Evolutionary conservation across 2,329 filamentous ascomycete species (phyloP).

Genomic region (Podosphaera aphanis): DNA sequence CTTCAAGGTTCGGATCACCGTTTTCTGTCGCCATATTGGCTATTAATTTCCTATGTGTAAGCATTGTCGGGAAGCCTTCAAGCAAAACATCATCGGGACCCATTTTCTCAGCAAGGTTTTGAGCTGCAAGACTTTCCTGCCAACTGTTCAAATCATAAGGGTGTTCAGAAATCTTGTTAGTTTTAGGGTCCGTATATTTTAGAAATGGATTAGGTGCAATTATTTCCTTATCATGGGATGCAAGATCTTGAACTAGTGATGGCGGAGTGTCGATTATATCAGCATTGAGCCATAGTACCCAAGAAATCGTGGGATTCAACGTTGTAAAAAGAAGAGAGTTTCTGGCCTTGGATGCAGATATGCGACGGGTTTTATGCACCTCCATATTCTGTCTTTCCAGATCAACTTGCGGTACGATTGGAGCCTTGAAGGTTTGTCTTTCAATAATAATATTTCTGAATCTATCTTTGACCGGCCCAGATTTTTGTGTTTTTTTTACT

Average conservation of each 20-base stretch:
- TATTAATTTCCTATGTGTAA: conserved; percentile 83
- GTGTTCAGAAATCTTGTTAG: conserved; percentile 47
- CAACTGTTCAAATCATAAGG: conserved; percentile 97
- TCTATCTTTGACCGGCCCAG: conserved; percentile 50
- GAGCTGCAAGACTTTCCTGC: conserved; percentile 68
- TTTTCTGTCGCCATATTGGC: conserved; percentile 45
- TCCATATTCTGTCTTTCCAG: conserved; percentile 73
- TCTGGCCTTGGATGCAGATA: conserved; percentile 78
- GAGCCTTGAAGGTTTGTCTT: conserved; percentile 79
- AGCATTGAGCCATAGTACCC: conserved; percentile 89
- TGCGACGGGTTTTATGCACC: conserved; percentile 67
- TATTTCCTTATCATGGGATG: conserved; percentile 66
- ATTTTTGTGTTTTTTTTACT: conserved; percentile 62
- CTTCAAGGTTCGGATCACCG: conserved; percentile 34
- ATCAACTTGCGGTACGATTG: conserved; percentile 60
- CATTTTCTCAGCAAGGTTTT: conserved; percentile 56
- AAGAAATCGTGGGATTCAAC: conserved; percentile 69
- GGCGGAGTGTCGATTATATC: conserved; percentile 79
- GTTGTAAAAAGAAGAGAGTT: conserved; percentile 94
- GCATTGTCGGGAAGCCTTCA: conserved; percentile 81
- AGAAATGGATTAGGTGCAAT: conserved; percentile 94
- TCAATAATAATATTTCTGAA: conserved; percentile 90
- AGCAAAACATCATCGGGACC: conserved; percentile 76
- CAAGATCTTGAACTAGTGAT: conserved; percentile 74
- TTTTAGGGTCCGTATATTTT: conserved; percentile 47